Evolutionary conservation across 371 early-diverging fungal species (phyloP).

Genomic region (Apophysomyces sp.): DNA sequence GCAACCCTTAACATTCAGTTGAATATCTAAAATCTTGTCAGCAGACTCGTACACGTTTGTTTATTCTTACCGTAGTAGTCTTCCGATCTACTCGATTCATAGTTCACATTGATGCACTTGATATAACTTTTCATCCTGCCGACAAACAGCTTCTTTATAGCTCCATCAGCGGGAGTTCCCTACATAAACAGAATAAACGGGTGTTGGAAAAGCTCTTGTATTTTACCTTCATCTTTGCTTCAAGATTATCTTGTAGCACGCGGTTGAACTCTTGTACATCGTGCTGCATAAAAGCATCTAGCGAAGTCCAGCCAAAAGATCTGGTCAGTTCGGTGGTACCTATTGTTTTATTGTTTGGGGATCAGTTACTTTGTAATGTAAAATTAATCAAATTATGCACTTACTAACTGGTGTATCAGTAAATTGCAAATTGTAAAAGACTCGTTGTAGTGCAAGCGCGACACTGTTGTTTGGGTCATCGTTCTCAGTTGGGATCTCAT

Average conservation of each 20-base stretch:
- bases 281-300: slow-evolving; percentile 94
- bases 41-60: not conserved
- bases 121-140: slow-evolving; percentile 95
- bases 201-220: too few species aligned
- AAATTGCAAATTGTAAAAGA: slow-evolving; percentile 88
- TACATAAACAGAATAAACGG: slow-evolving; percentile 14
- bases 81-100: slow-evolving; percentile 88
- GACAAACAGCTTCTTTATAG: slow-evolving; percentile 84
- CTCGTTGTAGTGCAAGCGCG: slow-evolving; percentile 86
- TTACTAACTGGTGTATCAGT: slow-evolving; percentile 64
- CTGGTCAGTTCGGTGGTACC: slow-evolving; percentile 90
- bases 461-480: slow-evolving; percentile 84
- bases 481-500: slow-evolving; percentile 85
- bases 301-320: slow-evolving; percentile 95
- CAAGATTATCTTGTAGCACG: slow-evolving; percentile 93
- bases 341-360: not conserved
- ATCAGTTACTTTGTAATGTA: not conserved
- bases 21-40: slow-evolving; percentile 68
- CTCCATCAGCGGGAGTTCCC: slow-evolving; percentile 90
- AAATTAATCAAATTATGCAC: not conserved
- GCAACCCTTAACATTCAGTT: slow-evolving; percentile 93
- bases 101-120: slow-evolving; percentile 90
- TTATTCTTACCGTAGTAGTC: slow-evolving; percentile 30
- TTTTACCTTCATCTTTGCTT: slow-evolving; percentile 77
- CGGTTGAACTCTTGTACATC: slow-evolving; percentile 97